Base-by-base conservation (phyloP, 768 basidiomycete genomes). In the Suillus americanus region DNA sequence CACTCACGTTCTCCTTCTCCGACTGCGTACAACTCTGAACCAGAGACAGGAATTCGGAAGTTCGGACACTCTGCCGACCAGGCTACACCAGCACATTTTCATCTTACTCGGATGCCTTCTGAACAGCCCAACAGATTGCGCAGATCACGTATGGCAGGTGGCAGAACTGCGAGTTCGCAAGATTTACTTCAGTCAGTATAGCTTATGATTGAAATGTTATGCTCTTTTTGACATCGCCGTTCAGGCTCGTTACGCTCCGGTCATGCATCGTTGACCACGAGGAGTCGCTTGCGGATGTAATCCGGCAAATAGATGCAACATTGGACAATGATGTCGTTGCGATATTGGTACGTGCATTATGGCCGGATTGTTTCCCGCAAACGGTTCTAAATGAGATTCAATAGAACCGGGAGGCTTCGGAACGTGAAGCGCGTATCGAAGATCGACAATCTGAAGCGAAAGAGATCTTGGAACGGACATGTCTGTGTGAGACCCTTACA, bases 21-120 rank as follows among this genome's bases (percentile, higher is more conserved):
- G 13, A 78, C 84, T 50, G 90, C 88, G 10, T 91, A 91, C 70
- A 82, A 82, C 35, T 91, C 91, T 2, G 91, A 92, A 69, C 89
- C 90, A 40, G 91, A 92, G 77, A 78, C 77, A 25, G 83, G 83
- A 50, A 71, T 81, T 18, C 77, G 80, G 53, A 83, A 79, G 65
- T 75, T 79, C 16, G 79, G 81, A 59, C 79, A 79, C 60, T 66
- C 62, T 6, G 70, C 68, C 7, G 35, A 38, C 13, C 65, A 63
- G 61, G n/a, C 30, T n/a, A 60, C 57, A 53, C 65, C 14, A n/a
- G 30, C 37, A 8, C 37, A n/a, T 23, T 57, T 41, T 38, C n/a
- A 59, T 9, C n/a, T 33, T 13, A 20, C 41, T 10, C 30, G 25
- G 13, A 60, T 13, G 28, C n/a, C 35, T 23, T 28, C 53, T 56